Percentiles rank a stretch among this genome's conserved stretches.
Evolutionary conservation across 1,284 basidiomycete species (phyloP).

Genomic region (Rhodotorula sp.): DNA sequence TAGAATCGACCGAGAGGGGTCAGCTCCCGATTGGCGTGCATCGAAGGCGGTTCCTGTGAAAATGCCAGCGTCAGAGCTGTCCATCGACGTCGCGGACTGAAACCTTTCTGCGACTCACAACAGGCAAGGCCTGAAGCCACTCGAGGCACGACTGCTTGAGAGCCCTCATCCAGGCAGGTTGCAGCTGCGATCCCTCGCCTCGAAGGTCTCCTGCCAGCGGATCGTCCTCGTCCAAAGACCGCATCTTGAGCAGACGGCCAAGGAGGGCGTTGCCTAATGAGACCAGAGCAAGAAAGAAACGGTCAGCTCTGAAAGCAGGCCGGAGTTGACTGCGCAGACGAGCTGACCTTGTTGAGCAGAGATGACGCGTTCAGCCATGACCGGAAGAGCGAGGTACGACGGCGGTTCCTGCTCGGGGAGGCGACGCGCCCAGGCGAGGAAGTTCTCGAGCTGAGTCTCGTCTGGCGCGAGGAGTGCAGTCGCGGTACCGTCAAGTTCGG

Average conservation of each 20-base stretch:
- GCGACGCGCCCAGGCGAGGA: slow-evolving; percentile 78
- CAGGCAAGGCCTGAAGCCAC: slow-evolving; percentile 74
- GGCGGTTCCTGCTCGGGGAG: slow-evolving; percentile 66
- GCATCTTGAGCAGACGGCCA: slow-evolving; percentile 85
- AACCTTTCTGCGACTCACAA: slow-evolving; percentile 55
- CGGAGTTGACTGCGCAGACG: background rate
- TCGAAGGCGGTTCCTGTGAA: slow-evolving; percentile 26
- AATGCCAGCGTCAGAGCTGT: background rate
- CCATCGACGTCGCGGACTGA: too few relatives aligned
- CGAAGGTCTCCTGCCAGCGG: slow-evolving; percentile 60
- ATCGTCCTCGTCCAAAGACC: slow-evolving; percentile 79
- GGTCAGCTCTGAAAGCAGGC: slow-evolving; percentile 10
- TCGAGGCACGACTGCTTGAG: slow-evolving; percentile 75
- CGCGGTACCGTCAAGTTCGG: slow-evolving; percentile 50
- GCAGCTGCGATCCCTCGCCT: slow-evolving; percentile 59
- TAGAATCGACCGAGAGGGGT: slow-evolving; percentile 79
- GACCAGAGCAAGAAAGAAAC: slow-evolving; percentile 18
- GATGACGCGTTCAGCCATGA: slow-evolving; percentile 85
- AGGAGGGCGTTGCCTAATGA: slow-evolving; percentile 72
- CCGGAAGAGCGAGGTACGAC: slow-evolving; percentile 85
- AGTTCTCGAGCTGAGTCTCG: slow-evolving; percentile 85
- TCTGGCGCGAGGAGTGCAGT: slow-evolving; percentile 69
- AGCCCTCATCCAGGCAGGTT: slow-evolving; percentile 89
- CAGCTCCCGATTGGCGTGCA: background rate
- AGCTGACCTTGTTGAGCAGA: slow-evolving; percentile 81